phyloP scores from a whole-genome alignment of 2,329 filamentous ascomycete genomes.

The Hypoxylon sp. region DNA sequence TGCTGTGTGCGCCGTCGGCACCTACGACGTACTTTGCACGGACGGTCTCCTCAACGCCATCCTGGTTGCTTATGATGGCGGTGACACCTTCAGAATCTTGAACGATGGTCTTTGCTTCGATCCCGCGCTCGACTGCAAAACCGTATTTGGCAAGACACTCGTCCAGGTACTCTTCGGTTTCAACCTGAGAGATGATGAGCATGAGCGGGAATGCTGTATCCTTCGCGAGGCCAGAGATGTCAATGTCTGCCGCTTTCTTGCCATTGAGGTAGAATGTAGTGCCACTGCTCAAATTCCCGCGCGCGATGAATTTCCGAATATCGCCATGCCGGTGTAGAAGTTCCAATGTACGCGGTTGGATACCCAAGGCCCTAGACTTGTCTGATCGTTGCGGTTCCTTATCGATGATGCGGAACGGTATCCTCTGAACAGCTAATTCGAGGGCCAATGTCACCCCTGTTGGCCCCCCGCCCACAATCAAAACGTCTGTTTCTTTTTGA shows the following conservation, averaged over 20 bases:
- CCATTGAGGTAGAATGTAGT: constrained; percentile 58
- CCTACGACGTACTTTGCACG: constrained; percentile 59
- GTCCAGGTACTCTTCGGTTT: constrained; percentile 48
- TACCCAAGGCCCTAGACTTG: constrained; percentile 59
- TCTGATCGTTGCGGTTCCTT: constrained; percentile 60
- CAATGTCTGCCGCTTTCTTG: constrained; percentile 52
- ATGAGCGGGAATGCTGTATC: constrained; percentile 46
- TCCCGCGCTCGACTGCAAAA: constrained; percentile 42
- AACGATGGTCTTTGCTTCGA: constrained; percentile 39
- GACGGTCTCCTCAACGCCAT: constrained; percentile 40
- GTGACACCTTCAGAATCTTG: constrained; percentile 45
- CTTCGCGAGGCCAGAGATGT: constrained; percentile 53
- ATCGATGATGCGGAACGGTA: constrained; percentile 55
- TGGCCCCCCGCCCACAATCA: constrained; percentile 60
- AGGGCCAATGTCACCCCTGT: constrained; percentile 60
- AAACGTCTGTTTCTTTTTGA: constrained; percentile 54
- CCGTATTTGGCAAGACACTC: constrained; percentile 35
- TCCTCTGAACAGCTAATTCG: constrained; percentile 50
- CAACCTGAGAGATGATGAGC: constrained; percentile 46
- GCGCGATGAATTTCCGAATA: constrained; percentile 56
- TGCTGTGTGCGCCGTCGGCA: constrained; percentile 62
- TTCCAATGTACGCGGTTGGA: constrained; percentile 66
- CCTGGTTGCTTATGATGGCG: constrained; percentile 34
- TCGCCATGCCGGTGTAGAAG: constrained; percentile 63
- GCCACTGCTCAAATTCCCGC: constrained; percentile 58